Evolutionary conservation across 306 rosid species (phyloP).

Genomic region (Vigna unguiculata): DNA sequence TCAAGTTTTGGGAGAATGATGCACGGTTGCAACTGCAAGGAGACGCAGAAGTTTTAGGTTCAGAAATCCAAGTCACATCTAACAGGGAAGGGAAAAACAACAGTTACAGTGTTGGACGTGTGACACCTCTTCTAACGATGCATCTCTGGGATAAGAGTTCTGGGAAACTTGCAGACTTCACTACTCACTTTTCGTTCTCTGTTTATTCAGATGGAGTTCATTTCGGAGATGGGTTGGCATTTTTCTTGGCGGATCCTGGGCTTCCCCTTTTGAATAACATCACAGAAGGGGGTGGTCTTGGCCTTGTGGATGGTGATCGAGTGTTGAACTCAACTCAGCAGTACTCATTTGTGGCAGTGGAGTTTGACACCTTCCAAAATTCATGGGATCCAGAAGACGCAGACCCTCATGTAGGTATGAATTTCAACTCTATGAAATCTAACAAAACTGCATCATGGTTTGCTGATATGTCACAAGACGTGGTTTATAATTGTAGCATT

Average conservation of each 20-base stretch:
- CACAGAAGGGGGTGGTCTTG: slow-evolving; percentile 31
- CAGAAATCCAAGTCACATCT: slow-evolving; percentile 23
- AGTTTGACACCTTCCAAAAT: slow-evolving; percentile 14
- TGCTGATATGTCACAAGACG: not conserved
- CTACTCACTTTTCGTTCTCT: slow-evolving; percentile 47
- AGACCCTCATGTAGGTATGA: slow-evolving; percentile 37
- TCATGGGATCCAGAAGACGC: not conserved
- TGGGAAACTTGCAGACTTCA: slow-evolving; percentile 39
- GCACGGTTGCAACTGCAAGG: not conserved
- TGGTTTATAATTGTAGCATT: not conserved
- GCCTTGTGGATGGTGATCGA: slow-evolving; percentile 32
- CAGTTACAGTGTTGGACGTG: slow-evolving; percentile 36
- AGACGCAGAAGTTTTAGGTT: not conserved
- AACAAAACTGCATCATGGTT: not conserved
- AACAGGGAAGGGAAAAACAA: not conserved
- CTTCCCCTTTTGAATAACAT: not conserved
- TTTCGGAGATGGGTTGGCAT: slow-evolving; percentile 48
- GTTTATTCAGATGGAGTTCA: not conserved
- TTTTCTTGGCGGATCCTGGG: slow-evolving; percentile 47
- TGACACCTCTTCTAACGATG: slow-evolving; percentile 27
- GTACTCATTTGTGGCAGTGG: slow-evolving; percentile 40
- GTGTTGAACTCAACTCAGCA: not conserved
- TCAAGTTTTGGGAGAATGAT: not conserved
- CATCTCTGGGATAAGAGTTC: slow-evolving; percentile 50
- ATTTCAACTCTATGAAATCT: slow-evolving; percentile 39